Base-by-base conservation (phyloP, 2,329 filamentous ascomycete genomes). In the Dactylellina parvicollis region DNA sequence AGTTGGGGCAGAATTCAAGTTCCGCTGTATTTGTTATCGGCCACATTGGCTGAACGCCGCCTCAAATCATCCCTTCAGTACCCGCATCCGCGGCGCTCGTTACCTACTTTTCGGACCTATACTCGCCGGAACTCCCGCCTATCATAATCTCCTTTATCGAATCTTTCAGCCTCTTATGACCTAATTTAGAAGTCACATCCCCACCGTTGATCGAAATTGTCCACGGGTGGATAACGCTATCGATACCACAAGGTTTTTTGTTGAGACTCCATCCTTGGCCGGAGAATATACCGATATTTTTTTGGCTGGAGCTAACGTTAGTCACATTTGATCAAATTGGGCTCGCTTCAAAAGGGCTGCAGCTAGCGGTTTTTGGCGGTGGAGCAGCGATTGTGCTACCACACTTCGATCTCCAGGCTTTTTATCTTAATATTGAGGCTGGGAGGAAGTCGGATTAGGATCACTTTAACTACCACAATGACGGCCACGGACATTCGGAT, bases 71-170 rank as follows among this genome's bases (percentile, higher is more conserved):
- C n/a, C 49, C 52, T 30, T 56, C 34, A 47, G 36, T 47, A 57
- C 62, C 52, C 62, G 52, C 47, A 38, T 67, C 62, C 62, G 62
- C 61, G 50, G 61, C 62, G 62, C 54, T 59, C 52, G 62, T 26
- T 59, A 52, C 62, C 52, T 56, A 18, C 28, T 40, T 34, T 26
- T 59, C 38, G 44, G 42, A 44, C 34, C 36, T 42, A 52, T 52
- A 28, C 7, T 12, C 12, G 8, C 18, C 36, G 52, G 7, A 24
- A 20, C 34, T 10, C 36, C 20, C 32, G 52, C 52, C 52, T 56
- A 56, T 56, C 52, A 28, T 10, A 18, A 42, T 42, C 36, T 26
- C 32, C 24, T 18, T 7, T 24, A 56, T 40, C 20, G 9, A 42
- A 40, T 26, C 28, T 22, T 2, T 30, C 44, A 49, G 24, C 8